Evolutionary conservation across 1,139 yeast genomes (phyloP), one percentile per base, ranked within the genome.

Genomic region (Sugiyamaella pinicola): DNA sequence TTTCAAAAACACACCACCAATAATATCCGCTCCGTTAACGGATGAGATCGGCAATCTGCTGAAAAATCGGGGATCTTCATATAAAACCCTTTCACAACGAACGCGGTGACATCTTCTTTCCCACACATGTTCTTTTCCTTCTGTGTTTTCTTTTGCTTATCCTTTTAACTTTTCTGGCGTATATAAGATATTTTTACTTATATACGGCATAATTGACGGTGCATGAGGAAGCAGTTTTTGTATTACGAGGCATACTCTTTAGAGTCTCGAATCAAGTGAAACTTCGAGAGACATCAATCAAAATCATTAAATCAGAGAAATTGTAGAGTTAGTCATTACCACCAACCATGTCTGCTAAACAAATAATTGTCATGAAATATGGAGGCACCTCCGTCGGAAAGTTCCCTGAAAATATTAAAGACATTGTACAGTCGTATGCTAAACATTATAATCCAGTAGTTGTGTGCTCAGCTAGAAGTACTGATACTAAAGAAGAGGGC

Each of bases 321-420:
- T 22, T 12, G 3, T 26, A 18, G 4, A 24, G 21, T 22, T 7
- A 33, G 37, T 7, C 18, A 33, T 33, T 7, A 33, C n/a, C 12
- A 15, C 10, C 8, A 8, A 9, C 29, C 29, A 53, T 47, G 54
- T 26, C 48, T 33, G 56, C 49, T 18, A 60, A 59, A 49, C 66
- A 64, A 17, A 91, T 98, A 97, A 74, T 93, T 19, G 87, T 93
- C 7, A 99, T 93, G 69, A 93, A 93, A 71, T 93, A 88, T 65
- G 99, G 99, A 41, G 99, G 99, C 50, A 93, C 99, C n/a, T 85
- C 95, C 43, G 96, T 93, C 35, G 99, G 99, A 28, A 93, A 93
- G 69, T 91, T 91, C 69, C 88, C 97, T 5, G 82, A 78, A 51
- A 80, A 84, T 59, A 93, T 93, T 52, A 86, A 86, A 59, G 88